Evolutionary conservation across 306 rosid genomes (phyloP).

Genomic region (Mucuna pruriens): DNA sequence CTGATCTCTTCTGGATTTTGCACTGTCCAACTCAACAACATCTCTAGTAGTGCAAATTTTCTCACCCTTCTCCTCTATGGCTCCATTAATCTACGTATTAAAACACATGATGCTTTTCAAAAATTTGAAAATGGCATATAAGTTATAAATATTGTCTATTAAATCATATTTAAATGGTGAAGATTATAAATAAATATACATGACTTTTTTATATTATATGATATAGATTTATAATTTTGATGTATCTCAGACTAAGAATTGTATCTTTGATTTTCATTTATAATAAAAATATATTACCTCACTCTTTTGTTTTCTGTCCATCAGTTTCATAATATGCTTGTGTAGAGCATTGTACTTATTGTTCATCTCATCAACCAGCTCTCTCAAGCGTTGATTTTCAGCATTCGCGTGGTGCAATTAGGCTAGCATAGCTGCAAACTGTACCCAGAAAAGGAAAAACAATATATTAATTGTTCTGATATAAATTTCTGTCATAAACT

Average conservation of each 20-base stretch:
- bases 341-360: conserved; percentile 47
- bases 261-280: too few species aligned
- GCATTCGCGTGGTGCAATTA: conserved; percentile 53
- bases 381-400: conserved; percentile 59
- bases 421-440: conserved; percentile 46
- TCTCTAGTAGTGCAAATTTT: not conserved
- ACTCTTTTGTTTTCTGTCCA: conserved; percentile 33
- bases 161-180: too few species aligned
- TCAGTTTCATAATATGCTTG: conserved; percentile 38
- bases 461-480: not conserved
- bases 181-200: not conserved
- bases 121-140: not conserved
- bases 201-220: not conserved
- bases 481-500: not conserved
- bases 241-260: too few species aligned
- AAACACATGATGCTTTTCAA: not conserved
- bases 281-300: conserved; percentile 29
- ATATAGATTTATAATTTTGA: too few species aligned
- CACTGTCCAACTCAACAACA: not conserved
- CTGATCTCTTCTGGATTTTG: not conserved
- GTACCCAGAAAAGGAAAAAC: not conserved
- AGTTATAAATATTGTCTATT: not conserved
- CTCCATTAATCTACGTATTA: conserved; percentile 36
- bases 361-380: conserved; percentile 48
- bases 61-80: conserved; percentile 36